Conservation (phyloP, 2,329 filamentous ascomycete genomes). For the Magnaporthales sp. region DNA sequence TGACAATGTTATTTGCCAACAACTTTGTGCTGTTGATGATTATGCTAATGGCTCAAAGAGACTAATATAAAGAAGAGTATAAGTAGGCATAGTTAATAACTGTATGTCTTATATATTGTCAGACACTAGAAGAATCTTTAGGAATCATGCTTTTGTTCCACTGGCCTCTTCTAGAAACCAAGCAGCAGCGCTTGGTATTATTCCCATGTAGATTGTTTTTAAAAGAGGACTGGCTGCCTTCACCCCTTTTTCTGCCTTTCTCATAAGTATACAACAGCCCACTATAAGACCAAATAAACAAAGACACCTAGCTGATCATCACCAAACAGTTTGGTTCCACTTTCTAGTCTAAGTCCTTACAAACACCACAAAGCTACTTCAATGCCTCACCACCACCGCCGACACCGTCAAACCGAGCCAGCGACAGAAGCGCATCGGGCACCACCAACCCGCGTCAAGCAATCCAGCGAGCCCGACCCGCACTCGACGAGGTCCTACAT, state of each 20-base stretch:
- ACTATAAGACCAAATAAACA: not conserved
- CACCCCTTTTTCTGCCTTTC: not conserved
- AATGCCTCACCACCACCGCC: not conserved
- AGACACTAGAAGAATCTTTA: not conserved
- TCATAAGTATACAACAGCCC: not conserved
- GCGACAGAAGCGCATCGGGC: not conserved
- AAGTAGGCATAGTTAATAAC: no score
- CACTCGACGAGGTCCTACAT: not conserved
- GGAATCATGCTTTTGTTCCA: no score
- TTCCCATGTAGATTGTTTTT: not conserved
- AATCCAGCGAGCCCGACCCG: not conserved
- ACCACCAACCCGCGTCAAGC: not conserved
- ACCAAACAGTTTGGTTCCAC: not conserved
- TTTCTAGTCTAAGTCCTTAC: not conserved
- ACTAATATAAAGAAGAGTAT: not conserved
- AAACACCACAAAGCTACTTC: not conserved
- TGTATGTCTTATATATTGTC: not conserved
- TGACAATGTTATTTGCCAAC: not conserved
- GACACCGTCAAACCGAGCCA: not conserved
- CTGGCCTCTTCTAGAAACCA: not conserved
- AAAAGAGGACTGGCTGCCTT: not conserved
- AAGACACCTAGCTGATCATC: not conserved
- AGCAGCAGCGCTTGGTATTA: not conserved
- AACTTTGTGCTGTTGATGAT: not conserved
- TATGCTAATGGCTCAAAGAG: not conserved